Evolutionary conservation across 768 basidiomycete species (phyloP), one percentile per base, ranked within the genome.

Genomic region (Chiua virens): DNA sequence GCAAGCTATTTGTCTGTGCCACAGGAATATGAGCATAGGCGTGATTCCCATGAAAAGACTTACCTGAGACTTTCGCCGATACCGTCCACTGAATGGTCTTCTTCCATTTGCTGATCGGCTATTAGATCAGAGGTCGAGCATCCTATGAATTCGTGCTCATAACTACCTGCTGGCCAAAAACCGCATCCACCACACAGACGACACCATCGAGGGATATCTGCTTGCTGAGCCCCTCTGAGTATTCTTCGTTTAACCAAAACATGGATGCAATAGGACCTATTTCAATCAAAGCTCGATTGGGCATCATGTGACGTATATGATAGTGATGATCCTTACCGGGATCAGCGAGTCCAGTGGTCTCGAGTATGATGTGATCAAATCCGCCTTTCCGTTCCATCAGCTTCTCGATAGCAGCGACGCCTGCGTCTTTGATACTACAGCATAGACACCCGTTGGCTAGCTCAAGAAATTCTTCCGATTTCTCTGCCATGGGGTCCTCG

Each of bases 361-460:
- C 97, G 15, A 99, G 77, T 38, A 99, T 73, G 56, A 99, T 97
- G 68, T 98, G 88, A 70, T 98, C 97, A 64, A 98, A 95, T 2
- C 82, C 80, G 22, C 92, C 93, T 62, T 88, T 92, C 47, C 82
- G 80, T 58, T 79, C 73, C 89, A 94, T 92, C 49, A 98, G 75
- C 61, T 89, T 89, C 68, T 97, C 92, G 47, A 99, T 97, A 8
- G 97, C 93, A 20, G 93, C 90, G 0, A 90, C 79, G 3, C 97
- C 97, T 11, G 85, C 77, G 65, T 98, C 95, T 61, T 97, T 96
- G 73, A 98, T 91, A 52, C 93, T 95, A 67, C 97, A 99, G 70
- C 97, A 99, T n/a, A 99, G 69, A 68, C 97, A 98, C 17, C 97
- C 97, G 67, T 99, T 96, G 1, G 93, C 86, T 2, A 98, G 79